Evolutionary conservation across 1,284 basidiomycete genomes (phyloP).

Genomic region (Apiotrichum montevideense): DNA sequence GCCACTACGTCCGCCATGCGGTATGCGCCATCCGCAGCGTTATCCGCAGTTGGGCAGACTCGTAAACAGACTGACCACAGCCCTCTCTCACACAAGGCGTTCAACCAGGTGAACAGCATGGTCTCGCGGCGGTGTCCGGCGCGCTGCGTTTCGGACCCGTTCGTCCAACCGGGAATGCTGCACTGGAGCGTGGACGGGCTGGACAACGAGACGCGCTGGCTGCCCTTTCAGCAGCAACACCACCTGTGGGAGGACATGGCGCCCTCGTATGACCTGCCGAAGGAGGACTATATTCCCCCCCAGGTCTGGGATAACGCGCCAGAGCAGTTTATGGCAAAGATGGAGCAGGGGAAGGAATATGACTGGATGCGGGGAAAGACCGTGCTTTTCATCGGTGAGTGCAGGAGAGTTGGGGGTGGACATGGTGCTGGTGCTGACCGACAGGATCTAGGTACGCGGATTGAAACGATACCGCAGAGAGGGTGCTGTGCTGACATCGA

Average conservation of each 20-base stretch:
- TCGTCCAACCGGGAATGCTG: conserved; percentile 20
- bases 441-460: no score
- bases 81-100: no score
- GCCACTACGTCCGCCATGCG: no score
- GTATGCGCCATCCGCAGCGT: no score
- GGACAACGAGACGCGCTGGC: conserved; percentile 21
- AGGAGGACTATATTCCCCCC: conserved; percentile 2
- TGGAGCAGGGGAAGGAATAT: conserved; percentile 14
- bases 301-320: conserved; percentile 10
- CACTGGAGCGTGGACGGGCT: conserved; percentile 11
- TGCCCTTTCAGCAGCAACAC: conserved; percentile 14
- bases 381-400: conserved; percentile 20
- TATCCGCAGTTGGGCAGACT: no score
- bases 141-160: conserved; percentile 16
- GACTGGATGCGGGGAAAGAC: conserved; percentile 14
- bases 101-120: no score
- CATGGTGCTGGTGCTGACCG: no score
- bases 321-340: conserved; percentile 7
- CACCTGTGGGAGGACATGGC: background rate
- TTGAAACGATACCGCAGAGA: no score
- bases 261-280: conserved; percentile 8
- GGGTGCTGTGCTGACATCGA: no score
- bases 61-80: no score
- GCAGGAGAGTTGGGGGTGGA: background rate
- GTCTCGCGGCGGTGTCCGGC: background rate